Conservation (phyloP, 495 filamentous ascomycete species). For the Hypoxylon intermedium region DNA sequence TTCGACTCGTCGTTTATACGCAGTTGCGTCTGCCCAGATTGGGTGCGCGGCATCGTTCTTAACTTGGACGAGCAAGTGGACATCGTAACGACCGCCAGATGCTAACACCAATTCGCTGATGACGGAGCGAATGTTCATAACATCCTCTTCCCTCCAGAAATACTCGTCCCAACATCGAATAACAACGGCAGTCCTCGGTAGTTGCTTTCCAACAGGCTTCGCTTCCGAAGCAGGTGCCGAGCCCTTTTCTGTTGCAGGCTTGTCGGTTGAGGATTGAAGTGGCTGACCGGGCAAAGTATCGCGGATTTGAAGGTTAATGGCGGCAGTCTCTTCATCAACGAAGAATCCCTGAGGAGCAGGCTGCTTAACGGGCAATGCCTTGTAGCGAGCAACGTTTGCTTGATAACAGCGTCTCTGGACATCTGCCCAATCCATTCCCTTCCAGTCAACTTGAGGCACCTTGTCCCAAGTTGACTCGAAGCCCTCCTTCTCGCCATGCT, state of each 20-base stretch:
- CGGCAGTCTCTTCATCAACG: conserved; percentile 38
- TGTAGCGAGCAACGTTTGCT: conserved; percentile 75
- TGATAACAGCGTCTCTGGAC: conserved; percentile 73
- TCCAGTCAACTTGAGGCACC: conserved; percentile 72
- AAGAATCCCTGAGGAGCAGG: conserved; percentile 55
- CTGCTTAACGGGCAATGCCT: conserved; percentile 45
- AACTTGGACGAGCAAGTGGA: conserved; percentile 81
- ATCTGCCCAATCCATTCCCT: conserved; percentile 74
- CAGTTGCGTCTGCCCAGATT: conserved; percentile 67
- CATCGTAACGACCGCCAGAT: conserved; percentile 80
- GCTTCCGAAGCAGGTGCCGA: conserved; percentile 30
- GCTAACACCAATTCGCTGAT: conserved; percentile 77
- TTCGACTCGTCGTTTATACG: conserved; percentile 65
- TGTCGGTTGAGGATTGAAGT: conserved; percentile 1
- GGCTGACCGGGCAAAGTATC: conserved; percentile 18
- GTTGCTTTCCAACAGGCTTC: conserved; percentile 62
- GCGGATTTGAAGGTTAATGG: conserved; percentile 26
- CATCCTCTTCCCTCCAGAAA: conserved; percentile 70
- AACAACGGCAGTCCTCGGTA: conserved; percentile 72
- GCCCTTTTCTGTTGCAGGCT: conserved; percentile 10
- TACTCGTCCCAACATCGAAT: conserved; percentile 78
- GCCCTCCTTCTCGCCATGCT: conserved; percentile 80
- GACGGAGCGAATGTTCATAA: conserved; percentile 73
- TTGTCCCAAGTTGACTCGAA: conserved; percentile 76
- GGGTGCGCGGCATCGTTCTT: conserved; percentile 67